These are phyloP conservation scores for Calocybe gangraenosa DNA, from an alignment of 768 basidiomycete species.

Conservation along the genomic window DNA sequence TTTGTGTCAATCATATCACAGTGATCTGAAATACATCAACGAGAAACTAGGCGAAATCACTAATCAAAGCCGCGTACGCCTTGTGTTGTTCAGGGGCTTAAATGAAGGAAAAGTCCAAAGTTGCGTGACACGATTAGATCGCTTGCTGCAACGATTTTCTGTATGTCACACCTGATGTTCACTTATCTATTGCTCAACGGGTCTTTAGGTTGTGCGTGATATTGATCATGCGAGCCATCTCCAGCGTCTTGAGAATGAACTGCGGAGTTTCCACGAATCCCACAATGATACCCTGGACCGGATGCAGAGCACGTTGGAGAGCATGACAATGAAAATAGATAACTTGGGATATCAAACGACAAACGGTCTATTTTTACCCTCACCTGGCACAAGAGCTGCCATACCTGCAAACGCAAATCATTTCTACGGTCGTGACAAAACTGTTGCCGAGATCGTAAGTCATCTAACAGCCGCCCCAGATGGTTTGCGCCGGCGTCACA, in stretches of 20 bases:
- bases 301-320: conserved; percentile 3
- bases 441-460: conserved; percentile 18
- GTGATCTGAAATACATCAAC: conserved; percentile 6
- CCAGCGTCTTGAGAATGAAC: too few species aligned
- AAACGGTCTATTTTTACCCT: conserved; percentile 1
- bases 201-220: conserved; percentile 1
- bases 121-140: conserved; percentile 2
- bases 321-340: background rate
- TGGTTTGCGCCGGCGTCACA: too few species aligned
- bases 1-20: too few species aligned
- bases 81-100: conserved; percentile 1
- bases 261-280: background rate
- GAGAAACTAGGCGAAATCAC: background rate
- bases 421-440: conserved; percentile 17
- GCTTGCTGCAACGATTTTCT: conserved; percentile 3
- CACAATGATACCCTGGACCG: conserved; percentile 6
- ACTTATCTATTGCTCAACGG: too few species aligned
- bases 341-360: background rate
- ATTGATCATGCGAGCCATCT: conserved; percentile 2
- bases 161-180: background rate
- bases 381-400: conserved; percentile 11
- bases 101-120: conserved; percentile 2
- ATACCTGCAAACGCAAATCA: conserved; percentile 14
- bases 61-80: background rate
- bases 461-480: conserved; percentile 22